Conservation (phyloP, 2,329 filamentous ascomycete genomes). For the Talaromyces sp. region DNA sequence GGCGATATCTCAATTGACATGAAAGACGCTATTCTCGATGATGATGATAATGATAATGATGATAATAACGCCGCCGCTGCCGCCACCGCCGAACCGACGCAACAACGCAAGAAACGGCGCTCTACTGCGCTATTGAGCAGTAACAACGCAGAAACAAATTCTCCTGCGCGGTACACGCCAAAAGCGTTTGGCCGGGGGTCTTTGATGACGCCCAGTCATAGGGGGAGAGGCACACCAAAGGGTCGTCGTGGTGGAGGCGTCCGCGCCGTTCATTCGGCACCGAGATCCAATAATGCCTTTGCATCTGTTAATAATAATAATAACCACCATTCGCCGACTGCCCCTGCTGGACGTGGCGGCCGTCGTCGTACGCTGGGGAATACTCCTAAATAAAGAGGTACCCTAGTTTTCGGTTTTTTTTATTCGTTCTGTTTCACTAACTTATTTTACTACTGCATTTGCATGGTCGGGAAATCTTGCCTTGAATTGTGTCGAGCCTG, state of each 20-base stretch:
- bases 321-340: not conserved
- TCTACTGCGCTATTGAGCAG: not conserved
- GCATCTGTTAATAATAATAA: not conserved
- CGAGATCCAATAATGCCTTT: not conserved
- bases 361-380: not conserved
- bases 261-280: not conserved
- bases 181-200: not conserved
- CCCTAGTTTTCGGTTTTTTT: not conserved
- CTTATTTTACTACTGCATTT: not conserved
- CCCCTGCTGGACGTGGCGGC: not conserved
- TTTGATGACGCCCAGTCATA: not conserved
- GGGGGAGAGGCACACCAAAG: not conserved
- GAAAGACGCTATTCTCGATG: not conserved
- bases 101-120: slow-evolving; percentile 7
- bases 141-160: not conserved
- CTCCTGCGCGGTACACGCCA: slow-evolving; percentile 2
- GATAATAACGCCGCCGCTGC: not conserved
- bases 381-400: not conserved
- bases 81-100: not conserved
- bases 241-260: not conserved
- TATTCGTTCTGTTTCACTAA: not conserved
- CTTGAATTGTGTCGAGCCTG: not conserved
- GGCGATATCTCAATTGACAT: slow-evolving; percentile 4
- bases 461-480: not conserved
- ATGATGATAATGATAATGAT: not conserved